Percentiles rank a stretch among this genome's conserved stretches.
Conservation (phyloP, 139 green algal genomes). For the Chlamydomonas schloesseri region DNA sequence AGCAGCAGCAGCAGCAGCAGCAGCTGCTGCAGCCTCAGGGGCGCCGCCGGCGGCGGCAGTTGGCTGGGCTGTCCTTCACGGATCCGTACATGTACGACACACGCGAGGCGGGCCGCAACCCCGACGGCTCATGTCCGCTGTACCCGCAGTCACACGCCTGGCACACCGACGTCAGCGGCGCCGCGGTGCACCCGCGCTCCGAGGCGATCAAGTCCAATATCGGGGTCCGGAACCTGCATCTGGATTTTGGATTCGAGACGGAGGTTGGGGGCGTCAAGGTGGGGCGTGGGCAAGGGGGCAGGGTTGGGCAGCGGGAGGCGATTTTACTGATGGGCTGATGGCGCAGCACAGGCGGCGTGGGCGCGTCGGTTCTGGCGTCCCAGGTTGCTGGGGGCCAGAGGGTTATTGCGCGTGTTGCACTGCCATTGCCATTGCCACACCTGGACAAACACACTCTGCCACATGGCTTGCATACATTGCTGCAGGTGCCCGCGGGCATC, state of each 20-base stretch:
- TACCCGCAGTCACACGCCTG: constrained; percentile 20
- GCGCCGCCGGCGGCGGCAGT: neutral
- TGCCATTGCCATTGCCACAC: too few relatives aligned
- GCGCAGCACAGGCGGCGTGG: too few relatives aligned
- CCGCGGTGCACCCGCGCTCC: constrained; percentile 34
- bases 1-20: too few relatives aligned
- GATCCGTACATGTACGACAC: neutral
- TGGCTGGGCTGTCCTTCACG: neutral
- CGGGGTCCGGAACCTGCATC: constrained; percentile 5
- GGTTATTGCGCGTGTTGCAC: neutral
- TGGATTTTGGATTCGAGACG: constrained; percentile 6
- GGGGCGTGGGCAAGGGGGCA: neutral
- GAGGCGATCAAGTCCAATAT: constrained; percentile 49
- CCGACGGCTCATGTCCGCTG: constrained; percentile 47
- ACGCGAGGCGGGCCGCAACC: constrained; percentile 33
- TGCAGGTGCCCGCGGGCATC: constrained; percentile 23
- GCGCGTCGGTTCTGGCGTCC: too few relatives aligned
- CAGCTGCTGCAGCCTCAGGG: too few relatives aligned
- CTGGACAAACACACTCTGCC: too few relatives aligned
- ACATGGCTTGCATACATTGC: too few relatives aligned
- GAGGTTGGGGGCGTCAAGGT: neutral
- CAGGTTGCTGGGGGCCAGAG: too few relatives aligned
- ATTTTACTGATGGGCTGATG: too few relatives aligned
- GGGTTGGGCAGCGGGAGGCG: too few relatives aligned
- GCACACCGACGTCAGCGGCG: constrained; percentile 22